These are phyloP conservation scores for Solanum hybrid DNA, from an alignment of 305 asterid species.

Conservation along the genomic window DNA sequence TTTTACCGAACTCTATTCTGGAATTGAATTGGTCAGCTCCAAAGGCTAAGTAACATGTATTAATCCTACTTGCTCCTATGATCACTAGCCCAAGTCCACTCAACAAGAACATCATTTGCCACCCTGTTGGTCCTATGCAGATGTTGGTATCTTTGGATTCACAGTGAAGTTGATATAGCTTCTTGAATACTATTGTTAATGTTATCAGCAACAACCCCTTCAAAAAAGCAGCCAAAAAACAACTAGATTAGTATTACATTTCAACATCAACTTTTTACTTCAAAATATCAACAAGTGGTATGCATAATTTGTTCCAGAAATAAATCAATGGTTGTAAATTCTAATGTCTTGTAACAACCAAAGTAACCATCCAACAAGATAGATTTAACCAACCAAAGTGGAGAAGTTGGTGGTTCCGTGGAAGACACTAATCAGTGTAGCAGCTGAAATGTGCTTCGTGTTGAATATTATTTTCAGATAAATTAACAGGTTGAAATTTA, in stretches of 20 bases:
- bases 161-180: constrained; percentile 50
- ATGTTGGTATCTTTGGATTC: constrained; percentile 5
- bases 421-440: neutral
- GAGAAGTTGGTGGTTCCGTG: neutral
- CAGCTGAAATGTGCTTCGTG: neutral
- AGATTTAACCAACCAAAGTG: neutral
- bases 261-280: neutral
- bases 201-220: constrained; percentile 46
- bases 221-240: neutral
- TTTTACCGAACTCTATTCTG: constrained; percentile 23
- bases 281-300: neutral
- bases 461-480: too few relatives aligned
- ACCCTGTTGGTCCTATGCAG: constrained; percentile 37
- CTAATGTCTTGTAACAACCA: too few relatives aligned
- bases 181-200: constrained; percentile 39
- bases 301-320: constrained; percentile 19
- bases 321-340: constrained; percentile 29
- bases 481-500: too few relatives aligned
- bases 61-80: constrained; percentile 53
- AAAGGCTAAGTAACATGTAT: constrained; percentile 59
- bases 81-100: constrained; percentile 22
- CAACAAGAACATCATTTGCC: constrained; percentile 37
- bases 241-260: neutral
- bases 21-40: constrained; percentile 78
- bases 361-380: too few relatives aligned